These are phyloP conservation scores for Calonectria hawksworthii DNA, from an alignment of 2,329 filamentous ascomycete species.

Conservation along the genomic window DNA sequence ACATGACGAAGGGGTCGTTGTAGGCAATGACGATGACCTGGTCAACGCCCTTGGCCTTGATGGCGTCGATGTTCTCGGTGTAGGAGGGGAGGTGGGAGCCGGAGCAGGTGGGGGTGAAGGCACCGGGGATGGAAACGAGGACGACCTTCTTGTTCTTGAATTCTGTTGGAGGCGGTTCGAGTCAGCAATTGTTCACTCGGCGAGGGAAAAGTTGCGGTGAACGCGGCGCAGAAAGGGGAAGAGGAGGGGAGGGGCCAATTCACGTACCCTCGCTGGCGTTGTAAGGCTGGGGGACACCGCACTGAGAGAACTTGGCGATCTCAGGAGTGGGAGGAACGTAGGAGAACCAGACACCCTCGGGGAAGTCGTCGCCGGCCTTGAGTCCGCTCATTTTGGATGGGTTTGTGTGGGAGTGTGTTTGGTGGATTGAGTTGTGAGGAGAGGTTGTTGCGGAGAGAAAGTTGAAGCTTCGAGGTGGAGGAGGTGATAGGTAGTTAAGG, in stretches of 20 bases:
- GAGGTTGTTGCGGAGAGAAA: conserved; percentile 11
- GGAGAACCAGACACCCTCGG: conserved; percentile 83
- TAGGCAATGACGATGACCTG: conserved; percentile 83
- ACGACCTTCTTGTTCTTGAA: conserved; percentile 70
- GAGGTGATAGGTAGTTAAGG: conserved; percentile 10
- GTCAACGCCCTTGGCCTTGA: conserved; percentile 87
- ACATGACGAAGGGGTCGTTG: conserved; percentile 92
- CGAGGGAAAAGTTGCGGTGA: conserved; percentile 12
- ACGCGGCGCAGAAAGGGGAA: not conserved
- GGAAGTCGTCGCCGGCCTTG: conserved; percentile 87
- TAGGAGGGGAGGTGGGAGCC: conserved; percentile 86
- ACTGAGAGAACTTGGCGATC: conserved; percentile 76
- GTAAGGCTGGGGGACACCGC: conserved; percentile 83
- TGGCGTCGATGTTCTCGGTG: conserved; percentile 77
- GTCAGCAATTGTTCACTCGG: conserved; percentile 11
- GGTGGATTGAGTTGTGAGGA: conserved; percentile 3
- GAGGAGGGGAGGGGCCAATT: not conserved
- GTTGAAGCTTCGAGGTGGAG: conserved; percentile 8
- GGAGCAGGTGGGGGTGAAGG: conserved; percentile 91
- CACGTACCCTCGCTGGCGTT: conserved; percentile 79
- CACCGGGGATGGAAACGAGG: conserved; percentile 72
- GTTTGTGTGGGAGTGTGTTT: not conserved
- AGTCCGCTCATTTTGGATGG: conserved; percentile 69
- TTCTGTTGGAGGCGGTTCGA: conserved; percentile 53
- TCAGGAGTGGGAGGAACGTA: conserved; percentile 85